Conservation (phyloP, 441 rosid genomes). For the Brassica hybrid region DNA sequence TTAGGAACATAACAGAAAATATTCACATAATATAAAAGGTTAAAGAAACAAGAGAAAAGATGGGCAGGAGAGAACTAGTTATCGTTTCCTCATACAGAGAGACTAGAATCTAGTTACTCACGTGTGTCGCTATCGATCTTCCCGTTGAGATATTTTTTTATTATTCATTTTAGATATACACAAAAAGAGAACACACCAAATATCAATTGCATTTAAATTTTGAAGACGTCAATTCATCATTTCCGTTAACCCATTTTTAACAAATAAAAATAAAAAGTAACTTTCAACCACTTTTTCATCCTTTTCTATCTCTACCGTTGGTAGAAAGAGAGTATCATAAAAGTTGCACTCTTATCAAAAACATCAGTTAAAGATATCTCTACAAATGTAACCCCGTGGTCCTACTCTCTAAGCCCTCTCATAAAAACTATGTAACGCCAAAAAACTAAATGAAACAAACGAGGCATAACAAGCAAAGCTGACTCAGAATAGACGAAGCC, state of each 20-base stretch:
- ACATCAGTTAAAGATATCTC: background rate
- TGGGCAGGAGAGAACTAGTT: background rate
- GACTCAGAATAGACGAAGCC: conserved; percentile 11
- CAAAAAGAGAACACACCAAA: background rate
- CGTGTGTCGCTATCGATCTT: conserved; percentile 38
- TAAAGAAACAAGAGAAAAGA: background rate
- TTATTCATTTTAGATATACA: background rate
- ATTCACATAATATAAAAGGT: background rate
- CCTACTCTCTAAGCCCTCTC: background rate
- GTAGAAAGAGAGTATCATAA: conserved; percentile 26
- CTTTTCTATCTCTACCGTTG: conserved; percentile 39
- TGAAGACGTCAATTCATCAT: conserved; percentile 27
- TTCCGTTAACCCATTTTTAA: conserved; percentile 16
- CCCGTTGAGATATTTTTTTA: conserved; percentile 33
- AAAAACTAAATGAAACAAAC: conserved; percentile 13
- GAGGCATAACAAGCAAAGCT: conserved; percentile 22
- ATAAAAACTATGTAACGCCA: conserved; percentile 10
- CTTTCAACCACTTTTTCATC: conserved; percentile 13
- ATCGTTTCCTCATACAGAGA: conserved; percentile 24
- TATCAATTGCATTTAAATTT: conserved; percentile 10
- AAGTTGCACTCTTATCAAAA: conserved; percentile 9
- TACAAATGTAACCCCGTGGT: conserved; percentile 8
- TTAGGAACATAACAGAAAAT: conserved; percentile 1
- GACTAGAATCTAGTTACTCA: conserved; percentile 23
- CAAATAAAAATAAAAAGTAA: conserved; percentile 3